Evolutionary conservation across 306 rosid species (phyloP).

Genomic region (Crataegus laevigata): DNA sequence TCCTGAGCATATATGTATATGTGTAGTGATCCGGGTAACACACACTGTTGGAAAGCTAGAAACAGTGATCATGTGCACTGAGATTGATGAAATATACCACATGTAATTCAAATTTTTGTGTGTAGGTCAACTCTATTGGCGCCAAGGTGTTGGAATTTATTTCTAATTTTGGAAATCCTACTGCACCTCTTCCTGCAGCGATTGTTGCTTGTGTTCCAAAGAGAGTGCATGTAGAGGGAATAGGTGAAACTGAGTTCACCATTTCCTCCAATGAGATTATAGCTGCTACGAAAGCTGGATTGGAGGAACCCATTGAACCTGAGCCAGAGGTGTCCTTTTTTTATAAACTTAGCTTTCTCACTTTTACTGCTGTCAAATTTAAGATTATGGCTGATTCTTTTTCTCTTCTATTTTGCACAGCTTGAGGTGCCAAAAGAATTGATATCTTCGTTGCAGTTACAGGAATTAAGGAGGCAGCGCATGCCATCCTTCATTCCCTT

Average conservation of each 20-base stretch:
- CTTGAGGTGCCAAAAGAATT: conserved; percentile 96
- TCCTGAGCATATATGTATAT: too few relatives aligned
- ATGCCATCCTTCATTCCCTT: conserved; percentile 66
- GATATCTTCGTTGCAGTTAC: conserved; percentile 56
- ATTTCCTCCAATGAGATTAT: conserved; percentile 74
- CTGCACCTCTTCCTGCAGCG: conserved; percentile 95
- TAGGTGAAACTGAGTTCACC: conserved; percentile 90
- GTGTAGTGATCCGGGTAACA: too few relatives aligned
- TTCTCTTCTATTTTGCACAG: conserved; percentile 37
- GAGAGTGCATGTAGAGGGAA: conserved; percentile 73
- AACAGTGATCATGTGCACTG: neutral
- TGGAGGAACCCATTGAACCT: conserved; percentile 71
- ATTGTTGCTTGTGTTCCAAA: conserved; percentile 95
- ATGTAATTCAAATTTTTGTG: neutral
- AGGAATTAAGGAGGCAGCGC: conserved; percentile 56
- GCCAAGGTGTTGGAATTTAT: conserved; percentile 80
- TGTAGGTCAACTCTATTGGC: conserved; percentile 82
- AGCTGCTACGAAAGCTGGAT: conserved; percentile 79
- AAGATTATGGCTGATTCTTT: conserved; percentile 7
- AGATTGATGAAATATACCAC: neutral
- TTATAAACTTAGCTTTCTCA: conserved; percentile 8
- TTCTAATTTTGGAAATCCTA: conserved; percentile 82
- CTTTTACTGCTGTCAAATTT: neutral
- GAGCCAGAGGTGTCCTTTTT: conserved; percentile 81
- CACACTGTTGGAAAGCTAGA: neutral